Base-by-base conservation (phyloP, 345 rosid genomes). In the Salix suchowensis region DNA sequence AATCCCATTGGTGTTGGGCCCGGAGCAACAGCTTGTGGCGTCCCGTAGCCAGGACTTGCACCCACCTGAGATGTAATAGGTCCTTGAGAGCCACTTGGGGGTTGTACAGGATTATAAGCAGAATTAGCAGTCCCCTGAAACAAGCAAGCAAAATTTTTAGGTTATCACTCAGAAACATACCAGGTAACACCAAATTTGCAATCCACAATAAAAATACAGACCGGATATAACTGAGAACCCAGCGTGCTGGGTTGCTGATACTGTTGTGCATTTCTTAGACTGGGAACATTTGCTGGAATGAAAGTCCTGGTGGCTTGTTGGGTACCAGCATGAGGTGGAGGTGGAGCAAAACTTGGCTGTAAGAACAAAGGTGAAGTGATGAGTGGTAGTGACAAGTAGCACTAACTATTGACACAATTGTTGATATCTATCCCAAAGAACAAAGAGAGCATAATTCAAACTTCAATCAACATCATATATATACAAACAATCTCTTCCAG, bases 151-250 rank as follows among this genome's bases (percentile, higher is more conserved):
- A 74, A 30, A 39, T 30, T 23, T 61, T 79, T 39, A 71, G 72
- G 32, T 19, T n/a, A 71, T 64, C 23, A 54, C 70, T 52, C 34
- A 71, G 50, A 62, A 24, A 61, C 72, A 70, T 65, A 61, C 65
- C 12, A 60, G 69, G 26, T 23, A 37, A 44, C 36, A 65, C 65
- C 40, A 55, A 74, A 68, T 71, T 48, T n/a, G n/a, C 79, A 73
- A 36, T 18, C 37, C 48, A 71, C 21, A 37, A 52, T 40, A 36
- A 28, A 42, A 37, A 77, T 72, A 88, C 97, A 68, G 77, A 96
- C 98, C 1, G 93, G 89, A 85, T 94, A 92, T 66, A 95, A 83
- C 76, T 94, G 97, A 85, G 98, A 87, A 68, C 83, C 88, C 85
- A 86, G 77, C 55, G 91, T 87, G 36, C 36, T 34, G 64, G 92